Conservation (phyloP, 1,139 yeast species). For the Pichia sp. region DNA sequence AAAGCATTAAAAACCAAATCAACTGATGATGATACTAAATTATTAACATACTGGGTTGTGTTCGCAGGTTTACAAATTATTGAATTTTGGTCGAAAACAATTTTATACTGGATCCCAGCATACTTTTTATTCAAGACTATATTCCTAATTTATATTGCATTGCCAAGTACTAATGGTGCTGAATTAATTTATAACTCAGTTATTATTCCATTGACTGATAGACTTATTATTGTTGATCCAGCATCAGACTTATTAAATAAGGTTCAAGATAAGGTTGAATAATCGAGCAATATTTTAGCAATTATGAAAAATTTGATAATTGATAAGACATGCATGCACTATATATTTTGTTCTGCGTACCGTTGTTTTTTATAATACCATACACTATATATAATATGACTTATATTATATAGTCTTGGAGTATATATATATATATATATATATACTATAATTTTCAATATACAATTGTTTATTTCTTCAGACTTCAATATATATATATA, state of each 20-base stretch:
- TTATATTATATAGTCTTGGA: no score
- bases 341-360: no score
- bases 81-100: constrained; percentile 94
- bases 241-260: constrained; percentile 26
- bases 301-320: no score
- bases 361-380: no score
- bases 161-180: constrained; percentile 89
- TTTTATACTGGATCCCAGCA: constrained; percentile 92
- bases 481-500: no score
- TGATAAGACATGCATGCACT: no score
- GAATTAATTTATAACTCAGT: constrained; percentile 54
- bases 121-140: constrained; percentile 91
- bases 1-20: constrained; percentile 70
- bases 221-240: constrained; percentile 38
- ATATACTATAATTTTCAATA: no score
- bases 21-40: constrained; percentile 68
- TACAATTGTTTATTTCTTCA: no score
- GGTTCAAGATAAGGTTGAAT: constrained; percentile 30
- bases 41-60: constrained; percentile 91
- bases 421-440: no score
- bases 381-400: no score
- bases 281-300: no score
- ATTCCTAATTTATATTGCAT: constrained; percentile 79
- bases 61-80: constrained; percentile 84
- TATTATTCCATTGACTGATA: constrained; percentile 69